A percentile compares a stretch with the other conserved stretches of the same genome.
phyloP scores from a whole-genome alignment of 2,329 filamentous ascomycete genomes.

The Penicillium brevicompactum region DNA sequence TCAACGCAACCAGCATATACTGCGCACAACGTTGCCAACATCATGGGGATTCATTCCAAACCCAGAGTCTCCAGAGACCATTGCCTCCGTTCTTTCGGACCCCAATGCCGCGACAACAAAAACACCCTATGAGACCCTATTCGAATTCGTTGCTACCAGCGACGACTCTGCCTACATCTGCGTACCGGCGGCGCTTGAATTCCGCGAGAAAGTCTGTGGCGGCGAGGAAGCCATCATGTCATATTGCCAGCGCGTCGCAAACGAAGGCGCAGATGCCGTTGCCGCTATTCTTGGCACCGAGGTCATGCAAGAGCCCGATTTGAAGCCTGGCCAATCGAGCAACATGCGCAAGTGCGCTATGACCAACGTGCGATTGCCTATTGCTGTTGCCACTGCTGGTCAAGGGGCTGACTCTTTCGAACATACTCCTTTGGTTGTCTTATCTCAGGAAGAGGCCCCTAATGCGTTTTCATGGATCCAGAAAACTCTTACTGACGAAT shows the following conservation, averaged over 20 bases:
- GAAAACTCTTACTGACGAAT: conserved; percentile 56
- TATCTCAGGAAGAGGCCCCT: conserved; percentile 44
- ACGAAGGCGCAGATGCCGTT: conserved; percentile 62
- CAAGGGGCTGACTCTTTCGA: not conserved
- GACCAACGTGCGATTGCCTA: conserved; percentile 72
- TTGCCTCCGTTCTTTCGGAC: conserved; percentile 48
- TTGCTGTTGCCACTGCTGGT: conserved; percentile 43
- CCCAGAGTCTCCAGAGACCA: conserved; percentile 40
- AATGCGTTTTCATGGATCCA: conserved; percentile 61
- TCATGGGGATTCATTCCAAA: conserved; percentile 72
- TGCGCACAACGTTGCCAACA: conserved; percentile 75
- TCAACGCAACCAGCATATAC: conserved; percentile 70
- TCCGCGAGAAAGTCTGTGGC: conserved; percentile 68
- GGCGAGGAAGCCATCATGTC: conserved; percentile 70
- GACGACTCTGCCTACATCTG: conserved; percentile 74
- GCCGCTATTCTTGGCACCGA: conserved; percentile 69
- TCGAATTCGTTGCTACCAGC: conserved; percentile 75
- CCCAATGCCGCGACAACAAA: conserved; percentile 39
- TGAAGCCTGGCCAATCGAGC: conserved; percentile 29
- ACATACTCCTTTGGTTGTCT: conserved; percentile 13
- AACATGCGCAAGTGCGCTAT: conserved; percentile 66
- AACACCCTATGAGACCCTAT: conserved; percentile 66
- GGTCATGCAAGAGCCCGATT: conserved; percentile 61
- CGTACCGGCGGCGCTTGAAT: conserved; percentile 70
- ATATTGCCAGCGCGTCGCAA: conserved; percentile 66